phyloP scores from a whole-genome alignment of 2,329 filamentous ascomycete genomes.

The Colletotrichum sp. region DNA sequence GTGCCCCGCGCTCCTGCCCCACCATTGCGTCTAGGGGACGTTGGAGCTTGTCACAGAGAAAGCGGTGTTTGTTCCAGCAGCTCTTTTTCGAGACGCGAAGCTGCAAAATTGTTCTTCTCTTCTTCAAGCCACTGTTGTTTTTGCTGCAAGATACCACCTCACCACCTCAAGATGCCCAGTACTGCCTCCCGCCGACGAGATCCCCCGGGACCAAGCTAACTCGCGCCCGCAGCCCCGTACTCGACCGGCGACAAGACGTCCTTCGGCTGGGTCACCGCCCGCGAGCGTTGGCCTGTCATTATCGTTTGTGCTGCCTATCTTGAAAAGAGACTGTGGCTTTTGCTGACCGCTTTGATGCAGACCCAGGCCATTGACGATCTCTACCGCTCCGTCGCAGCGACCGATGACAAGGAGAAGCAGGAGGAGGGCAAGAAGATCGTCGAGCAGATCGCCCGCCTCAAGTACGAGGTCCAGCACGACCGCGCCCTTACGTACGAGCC shows the following conservation, averaged over 20 bases:
- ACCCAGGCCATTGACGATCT: slow-evolving; percentile 94
- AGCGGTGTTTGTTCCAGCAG: not conserved
- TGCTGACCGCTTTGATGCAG: slow-evolving; percentile 48
- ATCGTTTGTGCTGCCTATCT: slow-evolving; percentile 59
- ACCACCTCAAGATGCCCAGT: slow-evolving; percentile 14
- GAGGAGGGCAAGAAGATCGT: slow-evolving; percentile 88
- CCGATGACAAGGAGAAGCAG: slow-evolving; percentile 66
- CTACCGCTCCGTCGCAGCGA: slow-evolving; percentile 72
- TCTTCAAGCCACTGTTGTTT: not conserved
- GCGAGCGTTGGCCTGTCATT: slow-evolving; percentile 92
- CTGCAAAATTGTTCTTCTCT: not conserved
- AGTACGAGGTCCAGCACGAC: slow-evolving; percentile 95
- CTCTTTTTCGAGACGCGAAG: not conserved
- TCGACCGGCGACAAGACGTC: slow-evolving; percentile 82
- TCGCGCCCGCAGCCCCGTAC: slow-evolving; percentile 66
- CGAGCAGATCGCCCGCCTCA: slow-evolving; percentile 78
- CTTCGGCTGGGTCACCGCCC: slow-evolving; percentile 85
- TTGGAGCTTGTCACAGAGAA: slow-evolving; percentile 11
- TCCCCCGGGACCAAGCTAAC: not conserved
- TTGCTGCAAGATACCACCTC: not conserved
- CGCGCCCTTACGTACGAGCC: slow-evolving; percentile 72
- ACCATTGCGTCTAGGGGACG: not conserved
- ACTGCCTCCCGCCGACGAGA: not conserved
- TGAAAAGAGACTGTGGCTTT: not conserved
- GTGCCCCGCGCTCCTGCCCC: slow-evolving; percentile 16